Percentiles rank a stretch among this genome's conserved stretches.
Conservation (phyloP, 305 asterid species). For the Solanum hybrid region DNA sequence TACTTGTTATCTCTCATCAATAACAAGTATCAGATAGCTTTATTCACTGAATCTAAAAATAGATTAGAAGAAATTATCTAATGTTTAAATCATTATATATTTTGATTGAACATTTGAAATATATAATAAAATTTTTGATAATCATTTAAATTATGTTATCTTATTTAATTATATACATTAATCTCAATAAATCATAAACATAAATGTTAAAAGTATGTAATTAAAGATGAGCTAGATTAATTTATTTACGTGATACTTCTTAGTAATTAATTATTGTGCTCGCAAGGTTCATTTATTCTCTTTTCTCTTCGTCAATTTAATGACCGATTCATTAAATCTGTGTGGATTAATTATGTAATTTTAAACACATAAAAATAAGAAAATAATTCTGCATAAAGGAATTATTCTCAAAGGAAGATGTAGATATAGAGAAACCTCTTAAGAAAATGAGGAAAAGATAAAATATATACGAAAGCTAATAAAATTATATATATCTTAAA, state of each 20-base stretch:
- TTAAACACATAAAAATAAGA: neutral
- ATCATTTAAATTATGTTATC: neutral
- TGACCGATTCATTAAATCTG: neutral
- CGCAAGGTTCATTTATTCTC: neutral
- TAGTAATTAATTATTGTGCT: neutral
- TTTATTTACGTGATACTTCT: neutral
- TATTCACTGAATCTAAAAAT: neutral
- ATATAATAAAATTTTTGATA: neutral
- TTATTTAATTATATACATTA: neutral
- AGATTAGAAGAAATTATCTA: neutral
- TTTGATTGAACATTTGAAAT: neutral
- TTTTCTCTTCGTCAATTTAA: neutral
- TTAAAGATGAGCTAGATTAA: neutral
- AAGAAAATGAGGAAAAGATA: neutral
- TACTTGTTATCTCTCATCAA: neutral
- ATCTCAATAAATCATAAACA: neutral
- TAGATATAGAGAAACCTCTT: neutral
- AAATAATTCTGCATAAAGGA: neutral
- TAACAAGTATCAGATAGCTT: neutral
- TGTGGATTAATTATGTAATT: neutral
- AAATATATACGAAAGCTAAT: neutral
- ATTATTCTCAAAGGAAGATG: neutral
- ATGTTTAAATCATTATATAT: neutral
- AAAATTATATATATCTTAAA: neutral
- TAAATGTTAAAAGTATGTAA: neutral